Evolutionary conservation across 1,139 yeast genomes (phyloP).

Genomic region (Pichia sp.): DNA sequence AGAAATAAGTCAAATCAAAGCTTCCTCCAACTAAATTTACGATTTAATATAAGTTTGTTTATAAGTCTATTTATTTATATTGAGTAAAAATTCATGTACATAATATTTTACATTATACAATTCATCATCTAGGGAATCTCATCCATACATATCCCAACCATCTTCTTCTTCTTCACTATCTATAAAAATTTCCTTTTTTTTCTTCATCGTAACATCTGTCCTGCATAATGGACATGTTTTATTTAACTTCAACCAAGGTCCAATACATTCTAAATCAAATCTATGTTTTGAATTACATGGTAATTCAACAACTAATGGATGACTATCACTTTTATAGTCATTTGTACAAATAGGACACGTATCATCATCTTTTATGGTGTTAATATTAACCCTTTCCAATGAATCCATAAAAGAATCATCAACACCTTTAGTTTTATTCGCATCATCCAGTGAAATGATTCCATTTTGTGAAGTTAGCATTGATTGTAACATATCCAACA

Average conservation of each 20-base stretch:
- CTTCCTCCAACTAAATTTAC: slow-evolving; percentile 6
- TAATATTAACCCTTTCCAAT: slow-evolving; percentile 60
- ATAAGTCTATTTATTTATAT: neutral
- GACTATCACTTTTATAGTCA: slow-evolving; percentile 61
- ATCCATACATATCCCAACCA: slow-evolving; percentile 42
- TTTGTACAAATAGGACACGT: slow-evolving; percentile 83
- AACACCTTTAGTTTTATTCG: slow-evolving; percentile 41
- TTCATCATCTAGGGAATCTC: neutral
- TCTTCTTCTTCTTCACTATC: slow-evolving; percentile 58
- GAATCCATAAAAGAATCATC: slow-evolving; percentile 66
- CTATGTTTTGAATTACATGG: slow-evolving; percentile 71
- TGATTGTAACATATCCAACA: slow-evolving; percentile 15
- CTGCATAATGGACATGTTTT: slow-evolving; percentile 88
- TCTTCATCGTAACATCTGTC: slow-evolving; percentile 46
- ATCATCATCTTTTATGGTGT: slow-evolving; percentile 46
- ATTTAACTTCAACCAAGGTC: slow-evolving; percentile 79
- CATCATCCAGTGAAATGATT: slow-evolving; percentile 6
- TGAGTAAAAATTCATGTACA: slow-evolving; percentile 1
- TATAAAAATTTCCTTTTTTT: slow-evolving; percentile 32
- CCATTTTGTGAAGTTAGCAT: slow-evolving; percentile 14
- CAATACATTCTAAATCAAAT: slow-evolving; percentile 85
- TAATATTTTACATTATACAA: neutral
- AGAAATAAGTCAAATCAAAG: slow-evolving; percentile 22
- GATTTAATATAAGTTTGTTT: neutral
- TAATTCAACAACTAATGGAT: slow-evolving; percentile 72